These are phyloP conservation scores for Penicillium canescens DNA, from an alignment of 495 filamentous ascomycete species.

Conservation along the genomic window DNA sequence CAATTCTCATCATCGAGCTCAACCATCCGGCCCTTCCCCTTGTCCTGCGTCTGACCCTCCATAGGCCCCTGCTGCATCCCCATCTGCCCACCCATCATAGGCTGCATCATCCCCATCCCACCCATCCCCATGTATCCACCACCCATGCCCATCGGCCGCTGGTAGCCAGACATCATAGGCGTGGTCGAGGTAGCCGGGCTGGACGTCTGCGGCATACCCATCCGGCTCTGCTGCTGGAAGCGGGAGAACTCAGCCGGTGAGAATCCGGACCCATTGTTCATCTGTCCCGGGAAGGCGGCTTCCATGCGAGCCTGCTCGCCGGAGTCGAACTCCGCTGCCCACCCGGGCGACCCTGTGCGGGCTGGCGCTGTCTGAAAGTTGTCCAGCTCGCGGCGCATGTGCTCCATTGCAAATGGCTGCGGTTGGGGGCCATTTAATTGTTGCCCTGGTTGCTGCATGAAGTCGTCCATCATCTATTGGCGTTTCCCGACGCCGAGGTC, in stretches of 20 bases:
- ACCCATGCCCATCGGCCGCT: conserved; percentile 61
- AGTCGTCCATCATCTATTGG: conserved; percentile 85
- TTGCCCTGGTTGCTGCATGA: conserved; percentile 72
- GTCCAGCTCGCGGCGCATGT: conserved; percentile 65
- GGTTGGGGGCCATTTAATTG: conserved; percentile 48
- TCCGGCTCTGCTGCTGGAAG: conserved; percentile 71
- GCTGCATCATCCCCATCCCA: conserved; percentile 54
- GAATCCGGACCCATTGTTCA: conserved; percentile 60
- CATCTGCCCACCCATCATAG: conserved; percentile 47
- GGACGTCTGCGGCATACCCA: conserved; percentile 54
- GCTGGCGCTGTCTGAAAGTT: conserved; percentile 57
- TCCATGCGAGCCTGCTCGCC: conserved; percentile 77
- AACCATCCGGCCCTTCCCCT: conserved; percentile 88
- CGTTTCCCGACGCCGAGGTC: neutral
- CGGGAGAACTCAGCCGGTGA: conserved; percentile 81
- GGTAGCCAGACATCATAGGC: conserved; percentile 55
- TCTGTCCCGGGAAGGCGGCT: conserved; percentile 64
- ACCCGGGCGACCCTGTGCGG: conserved; percentile 59
- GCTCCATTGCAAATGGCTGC: conserved; percentile 69
- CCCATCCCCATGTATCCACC: conserved; percentile 51
- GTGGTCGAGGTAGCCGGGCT: conserved; percentile 50
- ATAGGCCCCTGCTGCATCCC: conserved; percentile 54
- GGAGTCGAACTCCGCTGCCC: conserved; percentile 69
- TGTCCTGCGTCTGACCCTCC: conserved; percentile 54
- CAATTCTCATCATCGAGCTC: conserved; percentile 92